Percentiles rank a stretch among this genome's conserved stretches.
These are phyloP conservation scores for Irpex rosettiformis DNA, from an alignment of 1,284 basidiomycete species.

Conservation along the genomic window DNA sequence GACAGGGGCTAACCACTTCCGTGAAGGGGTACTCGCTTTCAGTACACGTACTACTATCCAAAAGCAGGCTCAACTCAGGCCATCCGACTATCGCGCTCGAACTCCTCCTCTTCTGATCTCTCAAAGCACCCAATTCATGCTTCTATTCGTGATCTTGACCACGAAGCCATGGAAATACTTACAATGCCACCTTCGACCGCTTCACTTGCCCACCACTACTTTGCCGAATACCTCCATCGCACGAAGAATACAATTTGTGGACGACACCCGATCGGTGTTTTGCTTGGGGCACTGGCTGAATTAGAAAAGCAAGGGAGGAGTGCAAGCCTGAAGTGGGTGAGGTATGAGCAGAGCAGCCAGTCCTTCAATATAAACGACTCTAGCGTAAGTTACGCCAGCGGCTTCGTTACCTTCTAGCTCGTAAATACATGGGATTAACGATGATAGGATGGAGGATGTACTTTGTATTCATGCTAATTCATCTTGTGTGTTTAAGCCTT, in stretches of 20 bases:
- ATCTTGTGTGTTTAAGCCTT: not conserved
- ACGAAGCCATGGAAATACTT: constrained; percentile 75
- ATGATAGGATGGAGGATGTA: too few relatives aligned
- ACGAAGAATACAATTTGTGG: constrained; percentile 99
- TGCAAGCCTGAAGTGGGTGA: constrained; percentile 68
- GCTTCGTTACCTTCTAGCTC: constrained; percentile 26
- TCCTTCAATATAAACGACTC: constrained; percentile 72
- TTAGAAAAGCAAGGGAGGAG: constrained; percentile 50
- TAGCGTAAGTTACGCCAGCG: constrained; percentile 96
- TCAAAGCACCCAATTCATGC: constrained; percentile 55
- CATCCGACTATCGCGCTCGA: constrained; percentile 47
- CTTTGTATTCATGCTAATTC: not conserved
- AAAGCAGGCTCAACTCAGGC: constrained; percentile 52
- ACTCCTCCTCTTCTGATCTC: constrained; percentile 36
- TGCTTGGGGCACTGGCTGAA: constrained; percentile 72
- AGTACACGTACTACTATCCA: constrained; percentile 89
- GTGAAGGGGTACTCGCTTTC: constrained; percentile 84
- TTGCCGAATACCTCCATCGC: constrained; percentile 70
- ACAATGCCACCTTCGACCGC: constrained; percentile 54
- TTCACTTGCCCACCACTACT: constrained; percentile 54
- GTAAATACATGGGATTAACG: too few relatives aligned
- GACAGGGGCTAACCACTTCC: not conserved
- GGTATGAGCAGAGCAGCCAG: constrained; percentile 89
- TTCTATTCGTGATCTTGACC: constrained; percentile 76
- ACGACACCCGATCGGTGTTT: constrained; percentile 90